These are phyloP conservation scores for Candida sphagnicola DNA, from an alignment of 805 yeast genomes.

Conservation along the genomic window DNA sequence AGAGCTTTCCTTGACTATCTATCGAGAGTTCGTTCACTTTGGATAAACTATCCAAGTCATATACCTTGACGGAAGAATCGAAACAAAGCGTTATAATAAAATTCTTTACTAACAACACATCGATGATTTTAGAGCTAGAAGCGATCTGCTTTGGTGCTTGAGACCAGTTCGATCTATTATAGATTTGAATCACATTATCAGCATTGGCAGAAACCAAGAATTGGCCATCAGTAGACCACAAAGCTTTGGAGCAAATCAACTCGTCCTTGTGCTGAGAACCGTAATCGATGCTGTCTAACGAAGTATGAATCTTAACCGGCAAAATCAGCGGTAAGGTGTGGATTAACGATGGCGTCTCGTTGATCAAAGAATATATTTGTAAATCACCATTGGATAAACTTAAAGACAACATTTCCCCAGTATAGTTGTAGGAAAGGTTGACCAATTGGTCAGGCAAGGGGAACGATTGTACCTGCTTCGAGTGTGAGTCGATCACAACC, in stretches of 20 bases:
- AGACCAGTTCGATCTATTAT: constrained; percentile 35
- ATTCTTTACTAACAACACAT: constrained; percentile 5
- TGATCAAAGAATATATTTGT: constrained; percentile 50
- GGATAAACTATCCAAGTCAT: constrained; percentile 44
- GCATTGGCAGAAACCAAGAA: constrained; percentile 57
- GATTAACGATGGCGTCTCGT: constrained; percentile 51
- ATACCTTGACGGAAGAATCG: constrained; percentile 50
- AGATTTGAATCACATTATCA: constrained; percentile 41
- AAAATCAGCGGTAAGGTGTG: constrained; percentile 41
- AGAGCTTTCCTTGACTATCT: constrained; percentile 22
- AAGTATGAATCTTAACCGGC: constrained; percentile 30
- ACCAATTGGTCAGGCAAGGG: constrained; percentile 52
- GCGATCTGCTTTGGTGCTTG: constrained; percentile 1
- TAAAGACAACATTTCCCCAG: constrained; percentile 54
- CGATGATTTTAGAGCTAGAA: constrained; percentile 7
- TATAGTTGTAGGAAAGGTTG: constrained; percentile 51
- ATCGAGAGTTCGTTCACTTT: constrained; percentile 13
- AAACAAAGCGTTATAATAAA: constrained; percentile 16
- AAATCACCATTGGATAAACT: constrained; percentile 59
- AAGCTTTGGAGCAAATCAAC: constrained; percentile 49
- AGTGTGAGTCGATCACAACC: constrained; percentile 39
- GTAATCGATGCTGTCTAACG: constrained; percentile 33
- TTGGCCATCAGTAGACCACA: constrained; percentile 72
- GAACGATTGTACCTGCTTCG: constrained; percentile 26
- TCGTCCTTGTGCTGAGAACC: constrained; percentile 41